Conservation (phyloP, 768 basidiomycete species). For the Boletus edulis region DNA sequence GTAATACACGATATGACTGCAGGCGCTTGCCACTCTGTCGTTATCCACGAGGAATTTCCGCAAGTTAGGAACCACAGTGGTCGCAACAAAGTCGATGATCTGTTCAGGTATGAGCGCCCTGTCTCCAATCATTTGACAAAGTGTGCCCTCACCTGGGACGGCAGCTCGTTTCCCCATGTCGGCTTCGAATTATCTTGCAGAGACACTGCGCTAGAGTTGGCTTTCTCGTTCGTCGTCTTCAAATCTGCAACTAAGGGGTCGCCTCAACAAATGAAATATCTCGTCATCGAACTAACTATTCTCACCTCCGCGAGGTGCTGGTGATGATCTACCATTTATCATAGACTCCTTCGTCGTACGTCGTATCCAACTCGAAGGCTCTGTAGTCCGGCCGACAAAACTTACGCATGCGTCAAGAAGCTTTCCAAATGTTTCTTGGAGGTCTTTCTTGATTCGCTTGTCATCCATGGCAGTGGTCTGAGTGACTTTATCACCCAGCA, state of each 20-base stretch:
- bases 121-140: constrained; percentile 13
- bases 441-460: constrained; percentile 78
- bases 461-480: constrained; percentile 94
- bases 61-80: constrained; percentile 66
- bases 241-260: constrained; percentile 31
- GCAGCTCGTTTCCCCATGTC: constrained; percentile 27
- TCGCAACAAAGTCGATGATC: constrained; percentile 72
- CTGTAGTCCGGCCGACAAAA: constrained; percentile 69
- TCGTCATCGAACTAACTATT: not conserved
- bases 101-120: constrained; percentile 30
- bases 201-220: constrained; percentile 42
- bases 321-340: constrained; percentile 72
- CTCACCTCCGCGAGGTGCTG: constrained; percentile 54
- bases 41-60: constrained; percentile 79
- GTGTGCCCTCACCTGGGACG: constrained; percentile 24
- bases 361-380: constrained; percentile 79
- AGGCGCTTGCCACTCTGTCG: constrained; percentile 77
- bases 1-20: constrained; percentile 82
- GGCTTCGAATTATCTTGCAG: constrained; percentile 32
- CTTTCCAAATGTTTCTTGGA: constrained; percentile 89
- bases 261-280: not conserved
- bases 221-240: constrained; percentile 66
- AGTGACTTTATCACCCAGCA: constrained; percentile 77
- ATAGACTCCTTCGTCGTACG: constrained; percentile 63
- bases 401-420: constrained; percentile 77